Base-by-base conservation (phyloP, 2,329 filamentous ascomycete species). In the Cytospora piceicola region DNA sequence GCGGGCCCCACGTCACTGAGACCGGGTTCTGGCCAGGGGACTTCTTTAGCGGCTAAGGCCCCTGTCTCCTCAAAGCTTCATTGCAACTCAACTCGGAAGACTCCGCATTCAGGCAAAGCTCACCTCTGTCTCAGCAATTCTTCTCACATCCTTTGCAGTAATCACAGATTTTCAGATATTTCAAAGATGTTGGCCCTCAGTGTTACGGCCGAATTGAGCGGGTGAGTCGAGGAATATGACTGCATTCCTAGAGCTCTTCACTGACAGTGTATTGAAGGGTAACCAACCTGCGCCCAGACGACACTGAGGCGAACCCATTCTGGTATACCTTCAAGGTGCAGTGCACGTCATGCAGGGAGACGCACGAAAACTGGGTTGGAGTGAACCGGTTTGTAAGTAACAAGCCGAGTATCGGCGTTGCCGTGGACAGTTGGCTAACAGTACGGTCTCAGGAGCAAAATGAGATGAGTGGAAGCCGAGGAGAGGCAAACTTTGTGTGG, bases 401-500 rank as follows among this genome's bases (percentile, higher is more conserved):
- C 17, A 58, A 24, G n/a, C 68, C 42, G 67, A n/a, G 32, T 24
- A 36, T 46, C 58, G 64, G 22, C 9, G 24, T 24, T 42, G 22
- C 39, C 39, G 15, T 32, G 20, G 12, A 24, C 15, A 7, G 17
- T 15, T 49, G 15, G 42, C 55, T 67, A 51, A 68, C 59, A 57
- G 22, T 8, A 27, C 27, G 22, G 11, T 22, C 11, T 12, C 69
- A 97, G 93, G 94, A 98, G 75, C 85, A 83, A 73, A 94, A 96
- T 75, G 93, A 97, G 70, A 88, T 97, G 77, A 95, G 92, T 69
- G 94, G 94, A 42, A 97, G 94, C 77, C 87, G 93, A 73, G 95
- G 95, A 70, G 94, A 98, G 78, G 95, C 95, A 68, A 98, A 98
- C 78, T 99, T 99, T 78, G 95, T 99, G n/a, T 99, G 95, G 94